These are phyloP conservation scores for Dissophora globulifera DNA, from an alignment of 192 early-diverging fungal species.

Conservation along the genomic window DNA sequence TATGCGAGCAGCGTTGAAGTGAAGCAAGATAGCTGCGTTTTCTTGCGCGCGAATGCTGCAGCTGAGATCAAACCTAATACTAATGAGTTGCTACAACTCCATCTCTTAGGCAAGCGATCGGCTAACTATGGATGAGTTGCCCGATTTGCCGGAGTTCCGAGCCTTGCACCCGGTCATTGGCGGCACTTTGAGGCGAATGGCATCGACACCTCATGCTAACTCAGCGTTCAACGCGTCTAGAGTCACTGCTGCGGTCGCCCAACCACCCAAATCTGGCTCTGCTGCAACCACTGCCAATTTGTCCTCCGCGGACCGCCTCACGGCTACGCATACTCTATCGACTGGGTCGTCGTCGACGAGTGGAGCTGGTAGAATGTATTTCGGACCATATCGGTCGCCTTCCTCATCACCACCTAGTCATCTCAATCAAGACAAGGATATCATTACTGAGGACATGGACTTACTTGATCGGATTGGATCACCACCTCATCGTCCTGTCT, in stretches of 20 bases:
- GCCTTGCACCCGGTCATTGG: conserved; percentile 1
- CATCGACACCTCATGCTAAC: conserved; percentile 25
- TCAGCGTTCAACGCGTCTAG: neutral
- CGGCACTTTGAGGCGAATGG: conserved; percentile 33
- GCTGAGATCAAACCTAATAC: too few species aligned
- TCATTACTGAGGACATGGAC: neutral
- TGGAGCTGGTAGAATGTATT: neutral
- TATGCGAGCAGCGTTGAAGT: too few species aligned
- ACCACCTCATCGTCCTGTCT: neutral
- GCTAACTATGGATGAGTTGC: conserved; percentile 43
- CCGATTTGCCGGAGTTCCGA: conserved; percentile 45
- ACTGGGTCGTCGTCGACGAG: too few species aligned
- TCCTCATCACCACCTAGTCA: conserved; percentile 23
- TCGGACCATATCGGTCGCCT: conserved; percentile 37
- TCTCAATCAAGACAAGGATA: conserved; percentile 9
- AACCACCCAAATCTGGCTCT: neutral
- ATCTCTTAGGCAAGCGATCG: conserved; percentile 38
- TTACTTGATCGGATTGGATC: conserved; percentile 4
- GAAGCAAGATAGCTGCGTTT: too few species aligned
- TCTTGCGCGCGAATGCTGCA: too few species aligned
- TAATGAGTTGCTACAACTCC: too few species aligned
- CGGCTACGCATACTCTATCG: neutral
- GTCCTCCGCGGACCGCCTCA: neutral
- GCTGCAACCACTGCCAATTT: neutral
- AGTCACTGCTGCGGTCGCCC: neutral